These are phyloP conservation scores for Buxus sempervirens DNA, from an alignment of 164 flowering plant species.

Conservation along the genomic window DNA sequence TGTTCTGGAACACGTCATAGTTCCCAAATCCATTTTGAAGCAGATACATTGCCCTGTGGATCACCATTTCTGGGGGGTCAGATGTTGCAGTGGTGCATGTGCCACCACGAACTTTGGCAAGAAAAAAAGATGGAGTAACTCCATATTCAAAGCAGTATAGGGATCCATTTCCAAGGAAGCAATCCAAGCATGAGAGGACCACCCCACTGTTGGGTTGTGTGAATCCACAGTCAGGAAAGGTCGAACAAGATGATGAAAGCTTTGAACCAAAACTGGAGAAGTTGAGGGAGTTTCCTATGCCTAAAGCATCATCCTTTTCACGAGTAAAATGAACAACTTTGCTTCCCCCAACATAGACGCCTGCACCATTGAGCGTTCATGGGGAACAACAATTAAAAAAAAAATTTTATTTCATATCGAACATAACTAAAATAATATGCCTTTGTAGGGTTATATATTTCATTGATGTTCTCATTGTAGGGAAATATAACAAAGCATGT, in stretches of 20 bases:
- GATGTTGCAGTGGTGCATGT: conserved; percentile 89
- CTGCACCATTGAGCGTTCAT: conserved; percentile 24
- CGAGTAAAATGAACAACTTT: conserved; percentile 93
- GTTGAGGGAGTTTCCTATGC: conserved; percentile 21
- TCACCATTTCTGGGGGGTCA: conserved; percentile 59
- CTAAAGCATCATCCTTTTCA: conserved; percentile 26
- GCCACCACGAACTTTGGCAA: conserved; percentile 88
- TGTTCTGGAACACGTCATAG: conserved; percentile 77
- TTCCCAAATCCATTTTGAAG: conserved; percentile 97
- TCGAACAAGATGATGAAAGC: conserved; percentile 48
- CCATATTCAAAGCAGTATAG: conserved; percentile 82
- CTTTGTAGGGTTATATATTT: no score
- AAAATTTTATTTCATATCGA: no score
- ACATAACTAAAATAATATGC: background rate
- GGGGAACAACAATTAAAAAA: background rate
- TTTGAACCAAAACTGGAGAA: conserved; percentile 29
- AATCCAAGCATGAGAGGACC: conserved; percentile 81
- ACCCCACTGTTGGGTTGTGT: conserved; percentile 86
- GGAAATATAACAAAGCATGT: no score
- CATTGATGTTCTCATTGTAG: no score
- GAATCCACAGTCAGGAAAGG: conserved; percentile 93
- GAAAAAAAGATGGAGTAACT: conserved; percentile 63
- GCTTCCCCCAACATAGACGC: conserved; percentile 77
- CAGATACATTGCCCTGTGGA: conserved; percentile 93
- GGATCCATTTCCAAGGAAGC: conserved; percentile 77